These are phyloP conservation scores for Colletotrichum magnum DNA, from an alignment of 2,329 filamentous ascomycete species.

Conservation along the genomic window DNA sequence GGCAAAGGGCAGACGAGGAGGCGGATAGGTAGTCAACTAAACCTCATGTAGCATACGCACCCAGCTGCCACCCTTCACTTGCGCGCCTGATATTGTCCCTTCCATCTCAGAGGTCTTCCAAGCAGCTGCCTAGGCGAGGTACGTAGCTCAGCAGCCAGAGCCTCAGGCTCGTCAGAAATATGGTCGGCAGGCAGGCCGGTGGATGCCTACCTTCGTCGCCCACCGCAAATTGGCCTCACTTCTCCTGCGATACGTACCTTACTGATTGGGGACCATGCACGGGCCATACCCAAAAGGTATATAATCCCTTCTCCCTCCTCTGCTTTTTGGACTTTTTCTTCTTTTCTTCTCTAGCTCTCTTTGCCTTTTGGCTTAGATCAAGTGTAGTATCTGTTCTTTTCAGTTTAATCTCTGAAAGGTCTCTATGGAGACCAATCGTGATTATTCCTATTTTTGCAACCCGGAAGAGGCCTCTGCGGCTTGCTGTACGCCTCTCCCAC, in stretches of 20 bases:
- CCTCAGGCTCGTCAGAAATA: not conserved
- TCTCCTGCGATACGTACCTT: constrained; percentile 15
- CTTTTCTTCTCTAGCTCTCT: constrained; percentile 52
- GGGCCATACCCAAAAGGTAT: constrained; percentile 9
- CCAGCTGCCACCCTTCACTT: too few species aligned
- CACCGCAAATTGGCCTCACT: constrained; percentile 6
- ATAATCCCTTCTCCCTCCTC: not conserved
- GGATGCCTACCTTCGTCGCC: not conserved
- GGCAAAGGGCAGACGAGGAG: too few species aligned
- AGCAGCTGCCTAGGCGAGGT: not conserved
- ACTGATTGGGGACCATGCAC: constrained; percentile 22
- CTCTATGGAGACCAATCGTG: constrained; percentile 74
- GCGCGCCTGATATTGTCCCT: too few species aligned
- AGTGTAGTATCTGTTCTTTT: constrained; percentile 88
- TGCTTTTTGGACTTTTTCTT: constrained; percentile 46
- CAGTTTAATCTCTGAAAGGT: constrained; percentile 86
- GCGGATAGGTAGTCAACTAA: too few species aligned
- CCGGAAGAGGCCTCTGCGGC: constrained; percentile 69
- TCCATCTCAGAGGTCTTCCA: not conserved
- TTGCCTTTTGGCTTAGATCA: constrained; percentile 71
- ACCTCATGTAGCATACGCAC: too few species aligned
- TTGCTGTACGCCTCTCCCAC: constrained; percentile 74
- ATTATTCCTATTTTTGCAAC: constrained; percentile 81
- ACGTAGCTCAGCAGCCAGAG: not conserved
- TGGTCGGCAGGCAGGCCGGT: not conserved